Evolutionary conservation across 2,329 filamentous ascomycete species (phyloP), one percentile per base, ranked within the genome.

Genomic region (Botrytis paeoniae): DNA sequence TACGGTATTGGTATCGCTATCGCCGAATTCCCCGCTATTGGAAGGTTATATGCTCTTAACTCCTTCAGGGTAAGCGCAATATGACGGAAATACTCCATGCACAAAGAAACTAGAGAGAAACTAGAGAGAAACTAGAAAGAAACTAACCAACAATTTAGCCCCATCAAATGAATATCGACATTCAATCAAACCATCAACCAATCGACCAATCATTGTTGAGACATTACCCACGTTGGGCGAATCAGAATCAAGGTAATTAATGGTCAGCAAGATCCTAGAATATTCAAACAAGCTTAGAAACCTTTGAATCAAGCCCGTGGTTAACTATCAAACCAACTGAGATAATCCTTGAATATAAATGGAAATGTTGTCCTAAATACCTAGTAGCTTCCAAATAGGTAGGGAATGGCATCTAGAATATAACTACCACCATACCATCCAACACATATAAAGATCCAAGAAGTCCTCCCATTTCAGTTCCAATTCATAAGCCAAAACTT

Each of bases 391-490:
- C 60, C 35, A n/a, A 29, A 29, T 1, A 29, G 51, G 51, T 29
- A 57, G n/a, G 51, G n/a, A 29, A 29, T 39, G 35, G 9, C 22
- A 41, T 41, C 35, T 62, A 29, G n/a, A 18, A 18, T 16, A 57
- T 29, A 29, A 57, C 51, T 57, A 32, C 51, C 51, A 57, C 51
- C 51, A 57, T 57, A n/a, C 35, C 6, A 62, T n/a, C 35, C 12
- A 35, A 51, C 64, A 66, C 64, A 57, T 68, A 68, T 68, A 68
- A 68, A 68, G 65, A 68, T 57, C 48, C 14, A 41, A 25, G 7
- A 25, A 3, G 37, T 12, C 39, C 35, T 57, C n/a, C 16, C 59
- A 25, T 25, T 39, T 4, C 25, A 8, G 1, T 22, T 54, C 35
- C 6, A 29, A n/a, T 39, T 37, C 64, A 8, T 10, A 48, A 48